Percentiles rank a stretch among this genome's conserved stretches.
Evolutionary conservation across 1,139 yeast genomes (phyloP).

Genomic region (Zygoascus meyerae): DNA sequence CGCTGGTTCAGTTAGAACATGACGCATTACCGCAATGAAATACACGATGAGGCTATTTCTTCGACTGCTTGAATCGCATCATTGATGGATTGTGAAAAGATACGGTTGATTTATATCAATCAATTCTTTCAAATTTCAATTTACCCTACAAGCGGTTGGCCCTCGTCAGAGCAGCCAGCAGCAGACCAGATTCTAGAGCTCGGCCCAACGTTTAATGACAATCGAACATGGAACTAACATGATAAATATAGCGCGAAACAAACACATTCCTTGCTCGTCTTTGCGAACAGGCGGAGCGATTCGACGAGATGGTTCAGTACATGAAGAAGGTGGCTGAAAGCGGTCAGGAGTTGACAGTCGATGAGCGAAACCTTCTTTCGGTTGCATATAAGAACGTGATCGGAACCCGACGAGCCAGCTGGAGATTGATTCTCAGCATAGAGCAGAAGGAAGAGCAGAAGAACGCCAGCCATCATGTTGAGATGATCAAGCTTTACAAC

Average conservation of each 20-base stretch:
- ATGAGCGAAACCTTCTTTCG: slow-evolving; percentile 93
- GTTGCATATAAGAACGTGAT: slow-evolving; percentile 98
- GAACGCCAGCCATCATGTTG: slow-evolving; percentile 79
- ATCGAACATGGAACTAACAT: slow-evolving; percentile 1
- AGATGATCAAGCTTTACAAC: slow-evolving; percentile 90
- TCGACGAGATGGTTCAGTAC: slow-evolving; percentile 98
- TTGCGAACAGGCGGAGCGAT: slow-evolving; percentile 99
- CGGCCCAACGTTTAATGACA: no score
- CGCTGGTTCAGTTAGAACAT: no score
- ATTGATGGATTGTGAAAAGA: no score
- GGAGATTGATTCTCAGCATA: slow-evolving; percentile 98
- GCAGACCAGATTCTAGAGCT: no score
- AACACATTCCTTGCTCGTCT: slow-evolving; percentile 95
- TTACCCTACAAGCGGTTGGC: no score
- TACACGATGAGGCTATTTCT: no score
- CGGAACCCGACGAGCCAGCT: slow-evolving; percentile 98
- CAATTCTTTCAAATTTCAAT: no score
- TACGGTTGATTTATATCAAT: no score
- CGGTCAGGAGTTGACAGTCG: slow-evolving; percentile 93
- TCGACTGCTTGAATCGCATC: no score
- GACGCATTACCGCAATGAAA: no score
- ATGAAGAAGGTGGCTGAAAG: slow-evolving; percentile 97
- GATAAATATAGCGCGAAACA: slow-evolving; percentile 79
- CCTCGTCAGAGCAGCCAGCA: no score
- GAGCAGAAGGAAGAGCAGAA: slow-evolving; percentile 99